Conservation (phyloP, 2,329 filamentous ascomycete genomes). For the Pseudocercospora macadamiae region DNA sequence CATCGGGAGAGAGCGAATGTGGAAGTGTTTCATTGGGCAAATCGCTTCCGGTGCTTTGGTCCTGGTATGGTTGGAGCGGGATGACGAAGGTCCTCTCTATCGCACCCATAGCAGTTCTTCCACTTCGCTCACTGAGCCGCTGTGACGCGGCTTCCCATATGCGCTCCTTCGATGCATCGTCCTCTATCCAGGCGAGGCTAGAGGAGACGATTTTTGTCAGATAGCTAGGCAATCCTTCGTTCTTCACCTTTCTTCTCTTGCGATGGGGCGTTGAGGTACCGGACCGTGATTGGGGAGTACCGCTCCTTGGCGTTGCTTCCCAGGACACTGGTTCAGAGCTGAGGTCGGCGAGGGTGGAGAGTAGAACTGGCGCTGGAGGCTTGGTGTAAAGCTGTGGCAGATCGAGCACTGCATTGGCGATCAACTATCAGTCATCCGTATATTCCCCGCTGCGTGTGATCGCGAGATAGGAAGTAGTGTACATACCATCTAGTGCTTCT, state of each 20-base stretch:
- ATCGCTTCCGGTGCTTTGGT: constrained; percentile 20
- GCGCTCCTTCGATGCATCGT: constrained; percentile 66
- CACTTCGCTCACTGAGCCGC: constrained; percentile 82
- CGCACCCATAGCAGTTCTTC: constrained; percentile 69
- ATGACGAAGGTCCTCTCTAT: constrained; percentile 65
- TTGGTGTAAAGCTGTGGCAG: constrained; percentile 82
- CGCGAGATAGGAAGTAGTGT: constrained; percentile 9
- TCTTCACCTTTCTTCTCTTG: constrained; percentile 47
- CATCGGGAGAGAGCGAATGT: constrained; percentile 24
- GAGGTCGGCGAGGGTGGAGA: constrained; percentile 68
- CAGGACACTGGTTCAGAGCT: constrained; percentile 70
- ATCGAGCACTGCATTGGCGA: constrained; percentile 60
- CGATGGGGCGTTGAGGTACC: constrained; percentile 30
- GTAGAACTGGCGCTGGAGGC: constrained; percentile 66
- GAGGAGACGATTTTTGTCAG: constrained; percentile 71
- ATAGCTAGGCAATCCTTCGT: constrained; percentile 63
- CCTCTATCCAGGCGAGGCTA: constrained; percentile 67
- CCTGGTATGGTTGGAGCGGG: constrained; percentile 28
- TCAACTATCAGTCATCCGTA: constrained; percentile 11
- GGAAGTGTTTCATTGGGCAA: constrained; percentile 10
- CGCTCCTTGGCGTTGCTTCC: constrained; percentile 50
- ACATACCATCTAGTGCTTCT: constrained; percentile 37
- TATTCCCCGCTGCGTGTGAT: background rate
- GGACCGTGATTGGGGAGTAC: constrained; percentile 28
- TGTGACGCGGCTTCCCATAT: constrained; percentile 80